Evolutionary conservation across 768 basidiomycete genomes (phyloP), one percentile per base, ranked within the genome.

Genomic region (Rhodotorula graminis): DNA sequence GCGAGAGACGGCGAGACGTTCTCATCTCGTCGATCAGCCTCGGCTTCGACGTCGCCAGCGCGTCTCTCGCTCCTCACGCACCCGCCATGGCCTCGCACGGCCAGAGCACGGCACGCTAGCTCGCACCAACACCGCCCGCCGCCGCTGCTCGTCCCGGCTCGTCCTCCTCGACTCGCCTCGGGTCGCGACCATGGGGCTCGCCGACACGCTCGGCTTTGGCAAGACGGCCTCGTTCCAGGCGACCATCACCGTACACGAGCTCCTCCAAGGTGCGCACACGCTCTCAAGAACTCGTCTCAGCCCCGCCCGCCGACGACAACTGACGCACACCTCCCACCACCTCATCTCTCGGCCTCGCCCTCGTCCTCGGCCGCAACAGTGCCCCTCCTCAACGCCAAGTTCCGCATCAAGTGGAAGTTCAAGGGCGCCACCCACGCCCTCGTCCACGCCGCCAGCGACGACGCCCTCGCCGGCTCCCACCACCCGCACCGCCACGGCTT

Each of bases 401-500:
- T 77, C 64, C 55, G 69, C 31, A n/a, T 73, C 52, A 79, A 79
- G 65, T 79, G 78, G 78, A 62, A 68, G 12, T 77, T 77, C 73
- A 76, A 77, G 46, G 69, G 63, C 55, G 68, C 75, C 8, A 65
- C 44, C 55, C 57, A 44, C 53, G 66, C 60, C 18, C 31, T 25
- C 46, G 64, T 12, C 27, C 70, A 21, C 4, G 42, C 40, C 14
- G 40, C n/a, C n/a, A n/a, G 42, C 37, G 40, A 33, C 27, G 68
- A 58, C 29, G 56, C 57, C 23, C 29, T 31, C 16, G 29, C 55
- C 12, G 61, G 42, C 21, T 0, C 53, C 31, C 40, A 53, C 61
- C 44, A 53, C 29, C 6, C 55, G 53, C 25, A 15, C 37, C 31
- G 25, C 9, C 21, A 37, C 21, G 65, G 59, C 37, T 25, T 56